Evolutionary conservation across 345 rosid genomes (phyloP).

Genomic region (Linum tenue): DNA sequence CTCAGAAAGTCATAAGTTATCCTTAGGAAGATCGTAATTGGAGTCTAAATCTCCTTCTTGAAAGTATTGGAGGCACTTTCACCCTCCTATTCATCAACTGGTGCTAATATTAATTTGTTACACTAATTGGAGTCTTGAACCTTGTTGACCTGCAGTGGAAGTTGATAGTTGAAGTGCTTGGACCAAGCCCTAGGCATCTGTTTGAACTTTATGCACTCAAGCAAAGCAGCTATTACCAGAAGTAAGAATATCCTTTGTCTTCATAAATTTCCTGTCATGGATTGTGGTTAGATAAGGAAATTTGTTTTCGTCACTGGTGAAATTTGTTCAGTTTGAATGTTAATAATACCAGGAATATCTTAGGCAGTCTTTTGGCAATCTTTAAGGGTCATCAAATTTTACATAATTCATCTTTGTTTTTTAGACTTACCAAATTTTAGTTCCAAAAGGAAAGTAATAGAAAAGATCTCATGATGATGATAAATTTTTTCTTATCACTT

Average conservation of each 20-base stretch:
- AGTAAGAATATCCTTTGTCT: constrained; percentile 30
- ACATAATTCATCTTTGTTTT: too few relatives aligned
- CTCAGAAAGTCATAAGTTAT: not conserved
- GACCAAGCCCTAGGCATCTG: constrained; percentile 80
- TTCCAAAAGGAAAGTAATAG: too few relatives aligned
- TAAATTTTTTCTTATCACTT: not conserved
- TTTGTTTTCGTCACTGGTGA: too few relatives aligned
- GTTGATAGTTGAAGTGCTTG: constrained; percentile 77
- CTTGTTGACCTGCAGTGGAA: constrained; percentile 50
- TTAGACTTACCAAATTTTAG: too few relatives aligned
- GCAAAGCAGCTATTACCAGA: constrained; percentile 64
- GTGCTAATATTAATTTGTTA: constrained; percentile 7
- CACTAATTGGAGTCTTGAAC: constrained; percentile 5
- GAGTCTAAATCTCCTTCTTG: constrained; percentile 1
- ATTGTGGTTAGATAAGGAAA: not conserved
- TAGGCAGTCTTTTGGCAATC: too few relatives aligned
- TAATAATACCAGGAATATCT: too few relatives aligned
- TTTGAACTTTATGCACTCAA: constrained; percentile 94
- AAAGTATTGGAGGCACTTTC: constrained; percentile 2
- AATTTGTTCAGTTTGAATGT: too few relatives aligned
- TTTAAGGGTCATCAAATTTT: too few relatives aligned
- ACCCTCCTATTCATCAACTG: not conserved
- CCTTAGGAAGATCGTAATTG: not conserved
- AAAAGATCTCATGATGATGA: not conserved
- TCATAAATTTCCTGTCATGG: not conserved